Conservation (phyloP, 352 stramenopile species). For the Pythium dissimile region DNA sequence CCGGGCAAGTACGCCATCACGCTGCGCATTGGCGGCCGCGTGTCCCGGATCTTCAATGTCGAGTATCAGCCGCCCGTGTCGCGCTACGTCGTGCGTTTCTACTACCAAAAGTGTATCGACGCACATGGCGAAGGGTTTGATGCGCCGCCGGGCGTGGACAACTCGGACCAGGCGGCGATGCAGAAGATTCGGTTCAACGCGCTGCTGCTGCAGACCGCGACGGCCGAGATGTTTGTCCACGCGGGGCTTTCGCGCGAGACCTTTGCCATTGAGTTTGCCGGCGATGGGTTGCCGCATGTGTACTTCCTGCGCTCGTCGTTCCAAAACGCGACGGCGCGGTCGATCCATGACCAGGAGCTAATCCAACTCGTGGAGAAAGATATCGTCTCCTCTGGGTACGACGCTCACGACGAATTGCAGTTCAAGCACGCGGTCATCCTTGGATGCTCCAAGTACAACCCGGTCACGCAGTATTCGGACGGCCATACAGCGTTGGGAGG, state of each 20-base stretch:
- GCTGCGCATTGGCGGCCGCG: constrained; percentile 5
- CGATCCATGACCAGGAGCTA: constrained; percentile 57
- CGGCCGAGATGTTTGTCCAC: constrained; percentile 46
- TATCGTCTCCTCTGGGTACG: constrained; percentile 35
- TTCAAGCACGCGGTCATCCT: constrained; percentile 76
- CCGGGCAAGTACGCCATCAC: constrained; percentile 33
- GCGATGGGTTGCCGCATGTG: constrained; percentile 45
- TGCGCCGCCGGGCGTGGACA: constrained; percentile 42
- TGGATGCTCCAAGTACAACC: constrained; percentile 61
- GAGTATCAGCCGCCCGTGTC: constrained; percentile 31
- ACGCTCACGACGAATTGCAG: constrained; percentile 26
- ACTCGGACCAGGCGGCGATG: constrained; percentile 47
- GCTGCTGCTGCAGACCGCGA: constrained; percentile 52
- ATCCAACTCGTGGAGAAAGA: constrained; percentile 49
- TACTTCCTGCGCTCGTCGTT: constrained; percentile 55
- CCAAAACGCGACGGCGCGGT: constrained; percentile 38
- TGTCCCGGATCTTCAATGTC: constrained; percentile 29
- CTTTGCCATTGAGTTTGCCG: constrained; percentile 50
- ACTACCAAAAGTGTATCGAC: constrained; percentile 64
- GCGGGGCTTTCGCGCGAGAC: constrained; percentile 37
- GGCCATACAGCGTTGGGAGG: constrained; percentile 60
- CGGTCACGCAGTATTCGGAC: constrained; percentile 38
- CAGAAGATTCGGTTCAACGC: constrained; percentile 53
- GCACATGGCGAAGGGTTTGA: constrained; percentile 45
- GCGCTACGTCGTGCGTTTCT: constrained; percentile 49